Percentiles rank a stretch among this genome's conserved stretches.
Evolutionary conservation across 495 filamentous ascomycete species (phyloP).

Genomic region (Aspergillus mulundensis): DNA sequence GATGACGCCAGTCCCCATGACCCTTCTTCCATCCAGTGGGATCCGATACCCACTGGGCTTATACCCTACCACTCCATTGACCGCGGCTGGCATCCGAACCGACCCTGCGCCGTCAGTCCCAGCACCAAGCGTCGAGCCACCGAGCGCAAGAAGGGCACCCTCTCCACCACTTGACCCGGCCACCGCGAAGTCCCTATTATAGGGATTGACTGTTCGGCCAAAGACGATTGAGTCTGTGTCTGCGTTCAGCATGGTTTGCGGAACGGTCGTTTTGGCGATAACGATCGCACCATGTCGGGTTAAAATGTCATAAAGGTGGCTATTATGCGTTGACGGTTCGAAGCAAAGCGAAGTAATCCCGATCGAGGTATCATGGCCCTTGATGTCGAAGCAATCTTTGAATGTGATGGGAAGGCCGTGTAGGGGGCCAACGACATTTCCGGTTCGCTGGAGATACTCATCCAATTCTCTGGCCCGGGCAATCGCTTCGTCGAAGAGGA

Average conservation of each 20-base stretch:
- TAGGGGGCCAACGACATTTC: conserved; percentile 50
- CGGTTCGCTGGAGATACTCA: conserved; percentile 22
- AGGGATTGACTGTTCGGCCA: not conserved
- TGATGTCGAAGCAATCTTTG: conserved; percentile 36
- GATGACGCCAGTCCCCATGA: not conserved
- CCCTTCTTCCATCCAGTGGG: too few relatives aligned
- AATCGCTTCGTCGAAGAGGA: conserved; percentile 33
- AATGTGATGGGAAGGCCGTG: conserved; percentile 56
- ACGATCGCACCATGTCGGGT: conserved; percentile 7
- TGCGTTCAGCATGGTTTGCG: conserved; percentile 1
- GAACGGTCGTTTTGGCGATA: conserved; percentile 12
- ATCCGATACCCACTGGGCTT: not conserved
- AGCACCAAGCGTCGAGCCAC: not conserved
- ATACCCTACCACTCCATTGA: not conserved
- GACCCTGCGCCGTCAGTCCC: not conserved
- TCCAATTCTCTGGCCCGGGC: conserved; percentile 43
- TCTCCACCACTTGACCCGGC: not conserved
- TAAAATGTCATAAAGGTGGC: not conserved
- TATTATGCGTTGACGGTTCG: not conserved
- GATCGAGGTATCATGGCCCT: conserved; percentile 35
- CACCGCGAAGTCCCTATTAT: not conserved
- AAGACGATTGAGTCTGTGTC: not conserved
- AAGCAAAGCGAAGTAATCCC: not conserved
- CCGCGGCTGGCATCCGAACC: not conserved
- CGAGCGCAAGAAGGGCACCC: not conserved